Conservation (phyloP, 805 yeast species). For the Vanderwaltozyma verrucispora region DNA sequence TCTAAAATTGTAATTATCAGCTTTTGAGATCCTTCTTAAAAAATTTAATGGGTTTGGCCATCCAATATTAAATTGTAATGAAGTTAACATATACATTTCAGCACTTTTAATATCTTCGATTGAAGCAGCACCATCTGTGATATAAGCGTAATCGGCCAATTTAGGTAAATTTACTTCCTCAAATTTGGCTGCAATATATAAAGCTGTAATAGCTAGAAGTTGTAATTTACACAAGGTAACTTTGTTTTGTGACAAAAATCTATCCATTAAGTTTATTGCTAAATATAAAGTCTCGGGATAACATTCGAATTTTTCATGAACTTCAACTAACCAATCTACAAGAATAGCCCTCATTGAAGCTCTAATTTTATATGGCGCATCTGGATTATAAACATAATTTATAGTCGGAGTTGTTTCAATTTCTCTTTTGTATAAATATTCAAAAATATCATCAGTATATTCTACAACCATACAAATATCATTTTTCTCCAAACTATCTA, state of each 20-base stretch:
- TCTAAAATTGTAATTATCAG: slow-evolving; percentile 78
- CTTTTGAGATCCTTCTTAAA: slow-evolving; percentile 75
- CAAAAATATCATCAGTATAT: slow-evolving; percentile 77
- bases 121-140: slow-evolving; percentile 79
- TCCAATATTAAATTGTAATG: slow-evolving; percentile 62
- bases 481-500: slow-evolving; percentile 57
- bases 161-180: slow-evolving; percentile 88
- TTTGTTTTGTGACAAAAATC: slow-evolving; percentile 64
- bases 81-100: slow-evolving; percentile 65
- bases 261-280: slow-evolving; percentile 77
- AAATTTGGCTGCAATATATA: slow-evolving; percentile 88
- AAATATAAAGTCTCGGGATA: slow-evolving; percentile 78
- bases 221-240: slow-evolving; percentile 74
- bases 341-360: slow-evolving; percentile 78
- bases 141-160: slow-evolving; percentile 72
- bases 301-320: slow-evolving; percentile 71
- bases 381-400: slow-evolving; percentile 40
- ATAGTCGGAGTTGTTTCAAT: slow-evolving; percentile 55
- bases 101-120: slow-evolving; percentile 75
- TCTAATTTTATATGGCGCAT: slow-evolving; percentile 52
- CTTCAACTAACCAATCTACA: slow-evolving; percentile 88
- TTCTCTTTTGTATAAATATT: slow-evolving; percentile 60
- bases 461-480: slow-evolving; percentile 85
- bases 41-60: slow-evolving; percentile 89
- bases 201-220: slow-evolving; percentile 72